Base-by-base conservation (phyloP, 805 yeast genomes). In the Sugiyamaella boreocaroliniensis region DNA sequence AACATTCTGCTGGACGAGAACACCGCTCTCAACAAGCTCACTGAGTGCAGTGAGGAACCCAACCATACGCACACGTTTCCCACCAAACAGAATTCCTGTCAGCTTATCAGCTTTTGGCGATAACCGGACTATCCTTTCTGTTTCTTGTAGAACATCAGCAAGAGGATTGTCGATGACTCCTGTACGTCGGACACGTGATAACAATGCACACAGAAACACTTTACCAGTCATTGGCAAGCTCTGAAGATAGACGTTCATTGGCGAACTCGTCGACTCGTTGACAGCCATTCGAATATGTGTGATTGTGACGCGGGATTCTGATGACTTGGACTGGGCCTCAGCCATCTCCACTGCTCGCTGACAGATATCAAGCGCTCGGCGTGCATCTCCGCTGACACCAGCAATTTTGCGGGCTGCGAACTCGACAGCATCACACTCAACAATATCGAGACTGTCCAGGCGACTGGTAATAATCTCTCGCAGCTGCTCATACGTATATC, bases 371-470 rank as follows among this genome's bases (percentile, higher is more conserved):
- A 93, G 72, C 0, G 96, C 97, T 54, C 98, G 74, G 62, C 99
- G 76, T 1, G 97, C 99, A 73, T 93, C 99, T 54, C 99, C 99
- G 65, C 95, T 86, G 2, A 93, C 97, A 69, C 93, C 82, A 4
- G 98, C 96, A 44, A 93, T 95, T 67, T 89, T 90, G 68, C 97
- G 78, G 1, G 97, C 81, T 0, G 97, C 97, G 72, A 86, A 89
- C 54, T 85, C 92, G 58, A 90, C 80, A 0, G 99, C 97, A 64
- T 86, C 95, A 18, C 76, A 72, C 6, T 64, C 61, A 51, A 71
- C 64, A 12, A 66, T 62, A 46, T 75, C 76, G 45, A 79, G 60
- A 2, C 72, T 70, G 40, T 80, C 82, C 43, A 93, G 73, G 54
- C 97, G 73, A 53, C 83, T 81, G 45, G 77, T 76, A 43, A 93